These are phyloP conservation scores for Capsella rubella DNA, from an alignment of 441 rosid genomes.

Conservation along the genomic window DNA sequence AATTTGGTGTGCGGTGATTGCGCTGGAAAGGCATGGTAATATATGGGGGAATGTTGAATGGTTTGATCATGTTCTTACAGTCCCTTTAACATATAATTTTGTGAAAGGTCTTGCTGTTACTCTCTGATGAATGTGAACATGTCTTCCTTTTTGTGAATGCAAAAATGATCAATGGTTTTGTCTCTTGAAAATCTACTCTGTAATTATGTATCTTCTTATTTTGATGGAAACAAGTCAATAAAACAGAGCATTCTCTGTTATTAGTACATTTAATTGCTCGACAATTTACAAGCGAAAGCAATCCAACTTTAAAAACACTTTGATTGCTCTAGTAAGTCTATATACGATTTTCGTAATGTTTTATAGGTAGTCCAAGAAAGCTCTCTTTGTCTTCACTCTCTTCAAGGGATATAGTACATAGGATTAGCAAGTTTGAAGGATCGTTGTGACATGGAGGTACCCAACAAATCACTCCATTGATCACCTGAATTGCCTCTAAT, in stretches of 20 bases:
- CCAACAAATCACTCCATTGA: conserved; percentile 93
- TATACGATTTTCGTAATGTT: conserved; percentile 2
- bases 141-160: no score
- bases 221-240: not conserved
- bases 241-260: conserved; percentile 21
- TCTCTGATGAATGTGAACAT: not conserved
- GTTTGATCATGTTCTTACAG: not conserved
- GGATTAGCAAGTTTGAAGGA: conserved; percentile 93
- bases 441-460: conserved; percentile 61
- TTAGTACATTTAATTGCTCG: conserved; percentile 4
- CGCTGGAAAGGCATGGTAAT: not conserved
- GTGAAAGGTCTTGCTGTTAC: not conserved
- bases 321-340: conserved; percentile 27
- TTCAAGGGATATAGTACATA: conserved; percentile 79
- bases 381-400: not conserved
- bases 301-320: conserved; percentile 29
- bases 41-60: not conserved
- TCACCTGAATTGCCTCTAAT: conserved; percentile 90
- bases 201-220: not conserved
- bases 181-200: not conserved
- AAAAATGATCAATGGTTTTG: no score
- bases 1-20: not conserved
- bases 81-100: not conserved
- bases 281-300: conserved; percentile 24
- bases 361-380: conserved; percentile 50